These are phyloP conservation scores for Ilyonectria sp. DNA, from an alignment of 2,329 filamentous ascomycete species.

Conservation along the genomic window DNA sequence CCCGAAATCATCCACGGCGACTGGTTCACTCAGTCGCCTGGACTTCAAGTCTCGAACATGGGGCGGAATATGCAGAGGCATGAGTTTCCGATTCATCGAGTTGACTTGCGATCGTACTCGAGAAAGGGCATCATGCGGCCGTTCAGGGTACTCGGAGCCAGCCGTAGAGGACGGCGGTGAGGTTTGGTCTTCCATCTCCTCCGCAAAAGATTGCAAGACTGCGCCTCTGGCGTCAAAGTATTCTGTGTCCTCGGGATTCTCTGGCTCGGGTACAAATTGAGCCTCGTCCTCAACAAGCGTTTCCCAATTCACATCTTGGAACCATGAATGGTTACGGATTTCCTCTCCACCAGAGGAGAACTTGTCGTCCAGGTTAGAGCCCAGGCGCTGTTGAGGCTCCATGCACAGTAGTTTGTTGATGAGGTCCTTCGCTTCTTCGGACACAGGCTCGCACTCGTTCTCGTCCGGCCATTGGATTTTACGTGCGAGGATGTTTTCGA, in stretches of 20 bases:
- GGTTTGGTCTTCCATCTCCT: slow-evolving; percentile 92
- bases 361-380: slow-evolving; percentile 88
- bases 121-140: slow-evolving; percentile 95
- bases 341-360: slow-evolving; percentile 89
- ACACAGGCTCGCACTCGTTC: slow-evolving; percentile 80
- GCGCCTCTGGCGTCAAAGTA: slow-evolving; percentile 96
- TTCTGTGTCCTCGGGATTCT: slow-evolving; percentile 97
- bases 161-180: slow-evolving; percentile 80
- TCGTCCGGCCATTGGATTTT: slow-evolving; percentile 95
- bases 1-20: slow-evolving; percentile 92
- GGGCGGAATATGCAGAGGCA: slow-evolving; percentile 96
- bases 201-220: slow-evolving; percentile 90
- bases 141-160: slow-evolving; percentile 84
- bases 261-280: slow-evolving; percentile 91
- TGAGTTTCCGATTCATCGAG: slow-evolving; percentile 88
- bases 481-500: slow-evolving; percentile 93
- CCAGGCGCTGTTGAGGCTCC: slow-evolving; percentile 85
- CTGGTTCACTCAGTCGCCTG: slow-evolving; percentile 90
- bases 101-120: slow-evolving; percentile 90
- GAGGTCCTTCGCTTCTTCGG: slow-evolving; percentile 90
- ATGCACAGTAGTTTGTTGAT: slow-evolving; percentile 93
- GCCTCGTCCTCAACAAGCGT: slow-evolving; percentile 94
- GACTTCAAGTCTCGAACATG: slow-evolving; percentile 94
- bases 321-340: slow-evolving; percentile 92
- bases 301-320: slow-evolving; percentile 89